A percentile compares a stretch with the other conserved stretches of the same genome.
phyloP scores from a whole-genome alignment of 2,329 filamentous ascomycete genomes.

The Iodosphaeria phyllophila region DNA sequence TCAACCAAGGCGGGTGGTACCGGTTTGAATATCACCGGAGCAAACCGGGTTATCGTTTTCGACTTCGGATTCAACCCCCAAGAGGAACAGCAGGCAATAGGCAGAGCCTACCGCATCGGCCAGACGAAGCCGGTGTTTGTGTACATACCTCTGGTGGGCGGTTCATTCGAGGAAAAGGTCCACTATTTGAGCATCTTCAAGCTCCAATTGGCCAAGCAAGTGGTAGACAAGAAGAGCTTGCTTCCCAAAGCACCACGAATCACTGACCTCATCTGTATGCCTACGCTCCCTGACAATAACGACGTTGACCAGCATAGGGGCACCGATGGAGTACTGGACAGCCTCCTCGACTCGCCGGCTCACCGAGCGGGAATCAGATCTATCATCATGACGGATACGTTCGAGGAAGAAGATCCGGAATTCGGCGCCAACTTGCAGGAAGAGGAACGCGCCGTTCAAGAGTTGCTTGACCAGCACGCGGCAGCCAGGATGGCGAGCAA shows the following conservation, averaged over 20 bases:
- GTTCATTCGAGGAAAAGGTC: conserved; percentile 60
- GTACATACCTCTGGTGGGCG: conserved; percentile 62
- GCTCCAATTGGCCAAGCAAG: conserved; percentile 55
- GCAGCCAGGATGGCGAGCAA: conserved; percentile 6
- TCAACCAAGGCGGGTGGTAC: conserved; percentile 69
- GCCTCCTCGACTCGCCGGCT: conserved; percentile 19
- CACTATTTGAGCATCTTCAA: conserved; percentile 69
- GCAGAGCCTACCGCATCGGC: conserved; percentile 69
- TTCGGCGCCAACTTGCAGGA: conserved; percentile 34
- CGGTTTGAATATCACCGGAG: conserved; percentile 67
- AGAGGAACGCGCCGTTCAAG: conserved; percentile 35
- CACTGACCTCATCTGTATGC: conserved; percentile 37
- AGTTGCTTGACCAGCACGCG: conserved; percentile 12
- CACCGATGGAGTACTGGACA: conserved; percentile 43
- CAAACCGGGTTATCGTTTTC: conserved; percentile 73
- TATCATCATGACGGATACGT: conserved; percentile 53
- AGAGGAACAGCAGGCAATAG: conserved; percentile 72
- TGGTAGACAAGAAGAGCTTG: conserved; percentile 70
- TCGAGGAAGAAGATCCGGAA: conserved; percentile 49
- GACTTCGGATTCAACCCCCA: conserved; percentile 70
- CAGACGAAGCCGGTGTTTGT: conserved; percentile 69
- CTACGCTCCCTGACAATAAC: conserved; percentile 29
- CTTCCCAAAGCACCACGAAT: conserved; percentile 43
- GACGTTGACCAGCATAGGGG: conserved; percentile 34
- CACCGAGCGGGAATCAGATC: conserved; percentile 23